Evolutionary conservation across 2,329 filamentous ascomycete species (phyloP), one percentile per base, ranked within the genome.

Genomic region (Hirsutella minnesotensis): DNA sequence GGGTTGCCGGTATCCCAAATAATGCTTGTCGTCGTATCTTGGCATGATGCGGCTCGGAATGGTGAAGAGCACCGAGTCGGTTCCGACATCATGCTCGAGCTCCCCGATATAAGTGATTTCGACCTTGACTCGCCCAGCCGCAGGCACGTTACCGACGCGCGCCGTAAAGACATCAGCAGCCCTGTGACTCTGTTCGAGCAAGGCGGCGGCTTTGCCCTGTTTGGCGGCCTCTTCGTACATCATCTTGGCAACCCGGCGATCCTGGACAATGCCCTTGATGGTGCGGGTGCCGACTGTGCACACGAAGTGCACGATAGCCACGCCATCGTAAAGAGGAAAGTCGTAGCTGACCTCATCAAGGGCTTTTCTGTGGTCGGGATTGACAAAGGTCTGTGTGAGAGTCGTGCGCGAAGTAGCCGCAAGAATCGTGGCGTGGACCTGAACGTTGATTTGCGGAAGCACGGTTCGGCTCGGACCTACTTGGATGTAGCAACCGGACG

Each of bases 251-350:
- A 75, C 67, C 10, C 73, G 64, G 43, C 74, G 78, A 51, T 84
- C 77, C 54, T 84, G 79, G 35, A 87, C 81, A 12, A 80, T 58
- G 13, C 83, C 82, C 3, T 66, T 66, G 49, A 85, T 75, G 15
- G 75, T 65, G 18, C 76, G 73, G 27, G 69, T 61, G 29, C 72
- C 79, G 38, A 87, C 68, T 13, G 66, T 73, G 59, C 81, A 86
- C 4, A 67, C 72, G 49, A 87, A 88, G 3, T 66, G 70, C 8
- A 81, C 79, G 1, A 88, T 77, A 7, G 76, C 81, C 15, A 84
- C 78, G 9, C 83, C 82, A 53, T 86, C 80, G 48, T 81, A 84
- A 0, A 88, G 66, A 0, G 83, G 83, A 47, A 88, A 87, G 0
- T 71, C 70, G 55, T 88, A 88, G 13, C 67, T 66, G 15, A 78